A percentile compares a stretch with the other conserved stretches of the same genome.
These are phyloP conservation scores for Vigna trinervia DNA, from an alignment of 306 rosid species.

Conservation along the genomic window DNA sequence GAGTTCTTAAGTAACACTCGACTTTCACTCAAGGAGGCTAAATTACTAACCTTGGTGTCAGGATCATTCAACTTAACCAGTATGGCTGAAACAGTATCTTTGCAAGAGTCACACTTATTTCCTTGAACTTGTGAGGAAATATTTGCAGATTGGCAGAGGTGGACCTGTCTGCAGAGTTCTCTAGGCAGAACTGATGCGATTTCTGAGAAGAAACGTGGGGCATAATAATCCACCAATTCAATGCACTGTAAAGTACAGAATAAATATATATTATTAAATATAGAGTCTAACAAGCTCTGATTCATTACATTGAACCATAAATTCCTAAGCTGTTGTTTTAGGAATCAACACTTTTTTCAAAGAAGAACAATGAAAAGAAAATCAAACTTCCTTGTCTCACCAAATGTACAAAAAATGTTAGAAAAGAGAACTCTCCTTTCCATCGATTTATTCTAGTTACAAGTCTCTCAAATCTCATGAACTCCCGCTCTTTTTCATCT, in stretches of 20 bases:
- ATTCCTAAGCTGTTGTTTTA: not conserved
- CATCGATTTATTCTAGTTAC: too few species aligned
- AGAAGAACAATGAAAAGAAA: too few species aligned
- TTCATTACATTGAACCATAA: conserved; percentile 17
- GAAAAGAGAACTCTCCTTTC: too few species aligned
- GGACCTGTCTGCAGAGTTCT: conserved; percentile 59
- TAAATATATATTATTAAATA: conserved; percentile 14
- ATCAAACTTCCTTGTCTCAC: too few species aligned
- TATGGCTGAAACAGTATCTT: conserved; percentile 63
- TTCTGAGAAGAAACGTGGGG: conserved; percentile 72
- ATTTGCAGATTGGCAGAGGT: conserved; percentile 59
- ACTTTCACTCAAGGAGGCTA: not conserved
- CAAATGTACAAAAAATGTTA: too few species aligned
- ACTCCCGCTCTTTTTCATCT: too few species aligned
- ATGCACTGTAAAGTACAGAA: conserved; percentile 61
- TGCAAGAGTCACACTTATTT: conserved; percentile 76
- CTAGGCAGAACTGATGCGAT: conserved; percentile 58
- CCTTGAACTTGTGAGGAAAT: conserved; percentile 57
- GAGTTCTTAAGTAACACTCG: too few species aligned
- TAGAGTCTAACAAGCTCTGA: conserved; percentile 6
- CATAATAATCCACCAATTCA: conserved; percentile 71
- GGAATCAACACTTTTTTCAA: too few species aligned
- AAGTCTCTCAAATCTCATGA: too few species aligned
- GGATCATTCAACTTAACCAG: conserved; percentile 79
- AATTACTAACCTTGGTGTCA: conserved; percentile 72